Evolutionary conservation across 2,329 filamentous ascomycete species (phyloP), one percentile per base, ranked within the genome.

Genomic region (Xylaria sp.): DNA sequence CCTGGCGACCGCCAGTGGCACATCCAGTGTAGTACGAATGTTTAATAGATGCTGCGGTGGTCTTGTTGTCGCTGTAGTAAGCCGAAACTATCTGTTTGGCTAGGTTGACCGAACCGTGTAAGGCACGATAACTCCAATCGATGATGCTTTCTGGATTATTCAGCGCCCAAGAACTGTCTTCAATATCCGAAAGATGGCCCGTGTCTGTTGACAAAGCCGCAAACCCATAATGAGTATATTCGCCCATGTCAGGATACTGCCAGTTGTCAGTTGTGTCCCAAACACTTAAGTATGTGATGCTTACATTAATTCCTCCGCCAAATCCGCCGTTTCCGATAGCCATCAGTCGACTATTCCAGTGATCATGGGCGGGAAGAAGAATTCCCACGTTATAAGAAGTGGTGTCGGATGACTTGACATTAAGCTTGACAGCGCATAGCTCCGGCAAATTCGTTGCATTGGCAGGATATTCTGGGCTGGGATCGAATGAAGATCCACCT

Each of bases 21-120:
- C 86, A 88, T 17, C 86, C 86, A 10, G 81, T 74, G 71, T 84
- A 87, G 73, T 86, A 87, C 9, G 80, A 83, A 73, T 83, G 83
- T 4, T 77, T 76, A 11, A 79, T 20, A 7, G 53, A n/a, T 20
- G 44, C 13, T 26, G 15, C 0, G 36, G 20, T 28, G 1, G 40
- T 38, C 20, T 57, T 76, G 2, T 64, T 20, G 5, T 64, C 56
- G 13, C 77, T 72, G 67, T 87, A 87, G 74, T 83, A 86, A 6
- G 75, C 73, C 23, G 81, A 71, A 1, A 80, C 79, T 28, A 86
- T 72, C 13, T 80, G 61, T 71, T 87, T 87, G 2, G 80, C 81
- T 4, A 82, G 71, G 1, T 79, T 80, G 0, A 83, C 80, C 0
- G 81, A 70, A 28, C 70, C 68, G 23, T 73, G 70, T 38, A 74